These are phyloP conservation scores for Dimargaris cristalligena DNA, from an alignment of 192 early-diverging fungal genomes.

Conservation along the genomic window DNA sequence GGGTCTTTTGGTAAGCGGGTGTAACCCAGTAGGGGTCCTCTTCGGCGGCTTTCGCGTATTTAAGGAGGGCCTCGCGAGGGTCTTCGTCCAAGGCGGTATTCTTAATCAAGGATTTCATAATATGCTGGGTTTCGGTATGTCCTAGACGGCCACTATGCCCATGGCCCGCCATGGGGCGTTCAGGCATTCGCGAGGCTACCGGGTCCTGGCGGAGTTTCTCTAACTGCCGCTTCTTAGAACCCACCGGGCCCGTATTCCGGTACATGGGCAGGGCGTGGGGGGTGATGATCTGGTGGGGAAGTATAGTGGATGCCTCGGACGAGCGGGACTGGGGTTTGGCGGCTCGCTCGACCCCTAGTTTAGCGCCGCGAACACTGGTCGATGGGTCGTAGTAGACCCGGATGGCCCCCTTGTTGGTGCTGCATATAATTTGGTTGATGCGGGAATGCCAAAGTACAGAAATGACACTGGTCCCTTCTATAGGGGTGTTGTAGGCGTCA, in stretches of 20 bases:
- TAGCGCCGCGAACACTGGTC: conserved; percentile 49
- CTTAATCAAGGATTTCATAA: conserved; percentile 61
- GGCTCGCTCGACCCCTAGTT: conserved; percentile 31
- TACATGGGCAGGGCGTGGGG: conserved; percentile 83
- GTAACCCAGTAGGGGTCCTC: conserved; percentile 74
- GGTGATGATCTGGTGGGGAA: conserved; percentile 68
- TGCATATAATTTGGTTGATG: conserved; percentile 75
- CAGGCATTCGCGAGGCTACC: conserved; percentile 54
- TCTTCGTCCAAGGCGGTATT: conserved; percentile 72
- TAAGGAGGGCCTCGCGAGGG: conserved; percentile 80
- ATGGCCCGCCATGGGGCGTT: conserved; percentile 58
- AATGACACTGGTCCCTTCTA: conserved; percentile 45
- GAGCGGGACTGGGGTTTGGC: background rate
- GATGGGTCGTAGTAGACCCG: conserved; percentile 60
- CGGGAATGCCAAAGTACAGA: conserved; percentile 68
- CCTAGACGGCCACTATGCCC: conserved; percentile 79
- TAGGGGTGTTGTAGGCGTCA: background rate
- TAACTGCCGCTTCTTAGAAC: conserved; percentile 45
- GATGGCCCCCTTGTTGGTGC: conserved; percentile 57
- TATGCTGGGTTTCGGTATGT: conserved; percentile 62
- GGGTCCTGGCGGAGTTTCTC: conserved; percentile 59
- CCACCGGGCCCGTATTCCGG: conserved; percentile 43
- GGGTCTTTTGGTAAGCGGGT: conserved; percentile 60
- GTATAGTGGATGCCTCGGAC: conserved; percentile 25
- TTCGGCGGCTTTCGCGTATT: conserved; percentile 63